Conservation (phyloP, 768 basidiomycete species). For the Boletus rufocinnamomeus region DNA sequence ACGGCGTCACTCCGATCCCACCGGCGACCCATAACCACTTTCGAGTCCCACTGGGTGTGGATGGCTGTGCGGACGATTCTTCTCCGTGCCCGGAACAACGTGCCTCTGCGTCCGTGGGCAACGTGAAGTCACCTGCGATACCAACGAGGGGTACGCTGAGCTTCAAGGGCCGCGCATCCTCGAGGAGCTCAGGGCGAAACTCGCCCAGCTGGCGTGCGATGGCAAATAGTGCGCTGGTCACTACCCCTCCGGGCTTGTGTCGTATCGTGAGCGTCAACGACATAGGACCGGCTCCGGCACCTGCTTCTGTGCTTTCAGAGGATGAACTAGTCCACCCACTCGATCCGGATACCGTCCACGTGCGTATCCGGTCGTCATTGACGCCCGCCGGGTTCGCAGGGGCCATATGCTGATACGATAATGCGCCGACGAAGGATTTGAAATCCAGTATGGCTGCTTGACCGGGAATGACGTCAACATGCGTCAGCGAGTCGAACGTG, state of each 20-base stretch:
- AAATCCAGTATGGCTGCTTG: slow-evolving; percentile 61
- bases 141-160: slow-evolving; percentile 51
- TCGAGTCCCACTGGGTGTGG: not conserved
- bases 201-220: slow-evolving; percentile 46
- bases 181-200: slow-evolving; percentile 42
- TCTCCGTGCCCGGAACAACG: not conserved
- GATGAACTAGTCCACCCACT: slow-evolving; percentile 19
- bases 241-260: slow-evolving; percentile 52
- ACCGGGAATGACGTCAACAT: slow-evolving; percentile 43
- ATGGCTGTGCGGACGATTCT: not conserved
- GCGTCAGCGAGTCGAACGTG: slow-evolving; percentile 43
- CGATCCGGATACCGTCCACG: slow-evolving; percentile 58
- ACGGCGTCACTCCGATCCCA: slow-evolving; percentile 68
- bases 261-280: slow-evolving; percentile 55
- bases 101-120: slow-evolving; percentile 22
- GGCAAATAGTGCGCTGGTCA: slow-evolving; percentile 55
- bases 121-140: slow-evolving; percentile 52
- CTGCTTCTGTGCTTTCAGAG: not conserved
- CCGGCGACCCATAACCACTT: slow-evolving; percentile 59
- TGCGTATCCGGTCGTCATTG: slow-evolving; percentile 66
- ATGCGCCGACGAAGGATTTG: slow-evolving; percentile 48
- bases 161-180: slow-evolving; percentile 40
- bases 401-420: slow-evolving; percentile 57
- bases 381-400: slow-evolving; percentile 47
- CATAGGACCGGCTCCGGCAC: not conserved